phyloP scores from a whole-genome alignment of 2,329 filamentous ascomycete species.

The Myriosclerotinia curreyana region DNA sequence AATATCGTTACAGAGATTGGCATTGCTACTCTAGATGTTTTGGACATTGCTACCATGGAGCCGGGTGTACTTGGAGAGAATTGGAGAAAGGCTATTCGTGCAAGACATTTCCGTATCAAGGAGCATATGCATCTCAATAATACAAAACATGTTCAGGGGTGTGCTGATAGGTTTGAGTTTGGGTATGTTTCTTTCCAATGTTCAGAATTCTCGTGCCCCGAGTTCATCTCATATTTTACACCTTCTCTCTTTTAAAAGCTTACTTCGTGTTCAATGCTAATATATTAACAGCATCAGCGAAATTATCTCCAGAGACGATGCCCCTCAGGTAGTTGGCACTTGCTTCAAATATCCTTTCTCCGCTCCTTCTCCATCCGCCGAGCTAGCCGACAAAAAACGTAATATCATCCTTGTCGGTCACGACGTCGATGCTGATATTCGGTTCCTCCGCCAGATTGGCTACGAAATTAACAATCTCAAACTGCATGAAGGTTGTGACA shows the following conservation, averaged over 20 bases:
- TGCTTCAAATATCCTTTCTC: constrained; percentile 59
- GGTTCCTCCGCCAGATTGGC: constrained; percentile 62
- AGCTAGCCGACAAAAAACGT: constrained; percentile 39
- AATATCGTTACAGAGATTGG: constrained; percentile 79
- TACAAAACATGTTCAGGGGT: constrained; percentile 64
- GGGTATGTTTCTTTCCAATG: constrained; percentile 49
- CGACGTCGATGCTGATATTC: constrained; percentile 63
- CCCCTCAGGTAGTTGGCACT: constrained; percentile 46
- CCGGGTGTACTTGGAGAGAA: constrained; percentile 60
- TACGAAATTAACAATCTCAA: constrained; percentile 55
- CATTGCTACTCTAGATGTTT: constrained; percentile 74
- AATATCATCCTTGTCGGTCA: constrained; percentile 79
- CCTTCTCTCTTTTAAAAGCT: neutral
- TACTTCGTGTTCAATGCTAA: neutral
- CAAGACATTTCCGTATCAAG: constrained; percentile 71
- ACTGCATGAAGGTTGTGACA: constrained; percentile 68
- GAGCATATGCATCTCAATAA: constrained; percentile 70
- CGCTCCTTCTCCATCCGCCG: constrained; percentile 23
- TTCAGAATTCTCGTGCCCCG: neutral
- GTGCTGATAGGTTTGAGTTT: constrained; percentile 72
- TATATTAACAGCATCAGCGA: constrained; percentile 49
- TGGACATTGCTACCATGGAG: constrained; percentile 48
- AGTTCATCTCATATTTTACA: neutral
- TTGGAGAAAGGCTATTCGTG: constrained; percentile 67
- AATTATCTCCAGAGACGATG: constrained; percentile 47